Percentiles rank a stretch among this genome's conserved stretches.
These are phyloP conservation scores for Protostelium mycophagum DNA, from an alignment of 78 protist genomes.

Conservation along the genomic window DNA sequence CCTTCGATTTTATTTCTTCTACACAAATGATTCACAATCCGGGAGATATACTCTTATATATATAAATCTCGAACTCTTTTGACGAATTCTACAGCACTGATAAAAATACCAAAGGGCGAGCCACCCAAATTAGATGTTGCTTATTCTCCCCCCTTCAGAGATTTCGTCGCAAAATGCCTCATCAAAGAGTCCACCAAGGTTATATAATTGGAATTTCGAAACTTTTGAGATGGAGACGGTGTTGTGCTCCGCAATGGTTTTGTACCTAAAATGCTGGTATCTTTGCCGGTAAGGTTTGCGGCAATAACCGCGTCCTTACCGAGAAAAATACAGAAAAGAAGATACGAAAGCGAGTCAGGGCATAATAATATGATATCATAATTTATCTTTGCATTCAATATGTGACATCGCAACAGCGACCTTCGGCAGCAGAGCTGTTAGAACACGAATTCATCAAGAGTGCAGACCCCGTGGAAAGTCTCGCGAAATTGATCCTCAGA, in stretches of 20 bases:
- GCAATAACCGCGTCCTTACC: too few relatives aligned
- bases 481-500: not conserved
- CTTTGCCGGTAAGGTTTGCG: too few relatives aligned
- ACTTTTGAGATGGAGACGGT: too few relatives aligned
- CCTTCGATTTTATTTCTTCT: too few relatives aligned
- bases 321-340: too few relatives aligned
- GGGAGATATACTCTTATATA: not conserved
- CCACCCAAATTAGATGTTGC: not conserved
- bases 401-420: too few relatives aligned
- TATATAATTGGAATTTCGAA: not conserved
- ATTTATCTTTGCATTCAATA: too few relatives aligned
- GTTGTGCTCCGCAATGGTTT: too few relatives aligned
- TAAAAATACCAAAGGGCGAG: not conserved
- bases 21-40: too few relatives aligned
- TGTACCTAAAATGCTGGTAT: too few relatives aligned
- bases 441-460: not conserved
- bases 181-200: slow-evolving; percentile 36
- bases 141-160: slow-evolving; percentile 9
- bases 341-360: too few relatives aligned
- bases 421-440: slow-evolving; percentile 31
- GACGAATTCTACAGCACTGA: not conserved
- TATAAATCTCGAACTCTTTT: not conserved
- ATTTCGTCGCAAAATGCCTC: slow-evolving; percentile 44
- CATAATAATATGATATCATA: too few relatives aligned
- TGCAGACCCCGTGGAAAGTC: not conserved